Conservation (phyloP, 495 filamentous ascomycete species). For the Penicillium lagena region DNA sequence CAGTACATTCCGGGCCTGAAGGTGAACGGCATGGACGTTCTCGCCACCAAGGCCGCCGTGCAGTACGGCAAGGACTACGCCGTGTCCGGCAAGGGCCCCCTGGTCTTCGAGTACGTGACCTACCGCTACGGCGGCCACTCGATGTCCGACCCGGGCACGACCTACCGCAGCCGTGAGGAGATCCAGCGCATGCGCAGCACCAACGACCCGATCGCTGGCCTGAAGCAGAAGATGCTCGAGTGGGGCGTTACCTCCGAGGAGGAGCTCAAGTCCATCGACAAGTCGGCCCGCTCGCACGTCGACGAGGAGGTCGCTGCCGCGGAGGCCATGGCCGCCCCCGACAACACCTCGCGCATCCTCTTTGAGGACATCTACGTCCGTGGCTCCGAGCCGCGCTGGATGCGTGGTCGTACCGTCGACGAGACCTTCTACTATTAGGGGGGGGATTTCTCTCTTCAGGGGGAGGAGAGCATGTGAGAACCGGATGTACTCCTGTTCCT, state of each 20-base stretch:
- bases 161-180: conserved; percentile 97
- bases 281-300: conserved; percentile 75
- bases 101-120: conserved; percentile 97
- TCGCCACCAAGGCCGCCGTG: conserved; percentile 94
- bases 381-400: conserved; percentile 82
- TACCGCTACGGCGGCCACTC: conserved; percentile 99
- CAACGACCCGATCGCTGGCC: conserved; percentile 94
- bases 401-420: conserved; percentile 84
- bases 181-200: conserved; percentile 98
- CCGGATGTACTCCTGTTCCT: conserved; percentile 11
- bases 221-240: conserved; percentile 96
- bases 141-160: conserved; percentile 98
- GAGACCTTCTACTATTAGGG: conserved; percentile 85
- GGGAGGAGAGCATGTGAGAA: conserved; percentile 1
- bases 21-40: conserved; percentile 99
- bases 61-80: conserved; percentile 86
- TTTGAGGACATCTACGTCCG: conserved; percentile 97
- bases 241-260: conserved; percentile 90
- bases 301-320: conserved; percentile 87
- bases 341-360: conserved; percentile 68
- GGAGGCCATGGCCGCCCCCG: conserved; percentile 77
- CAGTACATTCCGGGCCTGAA: conserved; percentile 99
- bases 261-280: conserved; percentile 94
- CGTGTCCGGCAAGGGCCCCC: conserved; percentile 72
- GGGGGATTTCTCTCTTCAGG: neutral